Conservation (phyloP, 306 rosid genomes). For the Boehmeria nivea region DNA sequence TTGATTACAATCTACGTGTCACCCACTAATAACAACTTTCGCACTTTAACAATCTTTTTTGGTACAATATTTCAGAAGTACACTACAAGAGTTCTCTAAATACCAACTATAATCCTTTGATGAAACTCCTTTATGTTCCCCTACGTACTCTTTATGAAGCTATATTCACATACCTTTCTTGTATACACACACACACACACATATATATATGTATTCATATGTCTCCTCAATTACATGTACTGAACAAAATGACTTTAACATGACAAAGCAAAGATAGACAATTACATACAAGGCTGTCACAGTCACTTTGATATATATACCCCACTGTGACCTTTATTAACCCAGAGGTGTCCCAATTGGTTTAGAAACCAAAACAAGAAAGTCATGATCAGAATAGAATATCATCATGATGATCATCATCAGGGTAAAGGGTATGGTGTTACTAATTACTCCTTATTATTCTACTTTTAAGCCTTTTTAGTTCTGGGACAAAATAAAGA, state of each 20-base stretch:
- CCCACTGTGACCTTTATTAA: constrained; percentile 39
- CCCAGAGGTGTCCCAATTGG: background rate
- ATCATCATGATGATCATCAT: background rate
- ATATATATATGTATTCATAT: background rate
- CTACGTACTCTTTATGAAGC: constrained; percentile 5
- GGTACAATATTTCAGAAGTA: constrained; percentile 27
- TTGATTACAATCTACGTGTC: constrained; percentile 15
- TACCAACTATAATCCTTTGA: constrained; percentile 18
- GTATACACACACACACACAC: constrained; percentile 20
- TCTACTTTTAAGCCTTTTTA: background rate
- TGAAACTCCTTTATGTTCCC: background rate
- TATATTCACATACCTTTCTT: constrained; percentile 16
- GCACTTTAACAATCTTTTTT: constrained; percentile 2
- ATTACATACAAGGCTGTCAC: constrained; percentile 14
- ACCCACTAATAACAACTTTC: constrained; percentile 22
- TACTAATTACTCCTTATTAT: background rate
- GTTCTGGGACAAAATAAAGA: background rate
- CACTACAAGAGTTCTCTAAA: background rate
- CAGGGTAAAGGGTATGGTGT: constrained; percentile 2
- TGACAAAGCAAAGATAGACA: background rate
- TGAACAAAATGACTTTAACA: background rate
- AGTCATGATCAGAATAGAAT: constrained; percentile 4
- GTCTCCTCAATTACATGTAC: background rate
- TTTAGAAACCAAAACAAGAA: constrained; percentile 13
- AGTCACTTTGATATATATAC: constrained; percentile 27